Base-by-base conservation (phyloP, 1,284 basidiomycete genomes). In the Jaminaea rosea region DNA sequence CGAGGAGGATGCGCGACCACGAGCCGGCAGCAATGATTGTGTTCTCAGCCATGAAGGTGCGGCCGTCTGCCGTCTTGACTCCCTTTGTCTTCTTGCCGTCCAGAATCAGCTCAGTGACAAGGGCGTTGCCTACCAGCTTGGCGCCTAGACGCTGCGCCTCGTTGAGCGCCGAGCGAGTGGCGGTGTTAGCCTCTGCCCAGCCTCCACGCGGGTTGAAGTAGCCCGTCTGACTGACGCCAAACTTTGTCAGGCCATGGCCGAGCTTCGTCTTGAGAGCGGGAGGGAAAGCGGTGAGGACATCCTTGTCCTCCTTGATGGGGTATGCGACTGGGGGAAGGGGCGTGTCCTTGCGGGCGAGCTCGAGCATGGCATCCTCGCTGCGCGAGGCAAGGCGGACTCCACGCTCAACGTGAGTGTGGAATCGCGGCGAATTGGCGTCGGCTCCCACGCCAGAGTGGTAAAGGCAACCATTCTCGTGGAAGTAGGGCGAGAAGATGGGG, bases 161-260 rank as follows among this genome's bases (percentile, higher is more conserved):
- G 31, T 76, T 70, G 48, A 85, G 80, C 53, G 87, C 75, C 10
- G 80, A 75, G 5, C 76, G 66, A 6, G 88, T 73, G 1, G 85
- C 87, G 60, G 84, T 81, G 1, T 80, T 79, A 1, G 90, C 87
- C 68, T 85, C 80, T 1, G 82, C 87, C 91, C 91, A 96, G 2
- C 91, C 91, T 1, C 85, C 83, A 32, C 86, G 82, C 1, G 76
- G 77, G 69, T 91, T 93, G 45, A 85, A 65, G 69, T 87, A 92
- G 0, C 82, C 82, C 63, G 17, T 23, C n/a, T n/a, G n/a, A n/a
- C n/a, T n/a, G n/a, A n/a, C n/a, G 10, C 59, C 62, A 45, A 67
- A 52, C 10, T 55, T 47, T 10, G 26, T 26, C 48, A 55, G 23
- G 0, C 59, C 51, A 0, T 50, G 10, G 5, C 62, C 63, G 11